Conservation (phyloP, 2,329 filamentous ascomycete genomes). For the Leptodontidium sp. region DNA sequence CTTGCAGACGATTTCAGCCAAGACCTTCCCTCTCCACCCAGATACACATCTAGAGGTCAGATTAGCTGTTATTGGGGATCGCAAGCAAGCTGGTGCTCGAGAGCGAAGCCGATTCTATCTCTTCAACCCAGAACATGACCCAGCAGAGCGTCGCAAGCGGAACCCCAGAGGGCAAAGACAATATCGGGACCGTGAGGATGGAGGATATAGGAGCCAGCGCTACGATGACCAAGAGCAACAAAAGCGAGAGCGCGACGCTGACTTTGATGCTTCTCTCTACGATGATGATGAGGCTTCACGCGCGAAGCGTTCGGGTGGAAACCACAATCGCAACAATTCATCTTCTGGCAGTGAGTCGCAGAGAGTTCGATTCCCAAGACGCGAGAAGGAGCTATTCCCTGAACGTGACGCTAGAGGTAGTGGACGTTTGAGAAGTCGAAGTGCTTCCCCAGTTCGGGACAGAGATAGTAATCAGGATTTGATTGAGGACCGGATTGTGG, state of each 20-base stretch:
- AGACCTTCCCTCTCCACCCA: constrained; percentile 71
- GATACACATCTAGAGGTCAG: constrained; percentile 76
- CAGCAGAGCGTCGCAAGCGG: constrained; percentile 72
- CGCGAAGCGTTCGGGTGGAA: constrained; percentile 45
- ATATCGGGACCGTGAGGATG: constrained; percentile 67
- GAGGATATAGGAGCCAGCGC: constrained; percentile 52
- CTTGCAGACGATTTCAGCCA: constrained; percentile 74
- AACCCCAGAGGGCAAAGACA: constrained; percentile 55
- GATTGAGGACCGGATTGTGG: constrained; percentile 36
- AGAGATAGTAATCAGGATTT: constrained; percentile 53
- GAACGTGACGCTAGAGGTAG: constrained; percentile 44
- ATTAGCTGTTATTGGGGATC: constrained; percentile 77
- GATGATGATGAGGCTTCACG: constrained; percentile 67
- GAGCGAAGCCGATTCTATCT: constrained; percentile 90
- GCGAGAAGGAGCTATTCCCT: constrained; percentile 70
- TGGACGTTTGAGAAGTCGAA: constrained; percentile 46
- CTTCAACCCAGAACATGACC: constrained; percentile 88
- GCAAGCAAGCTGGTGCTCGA: constrained; percentile 80
- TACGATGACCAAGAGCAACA: constrained; percentile 54
- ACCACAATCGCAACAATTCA: constrained; percentile 46
- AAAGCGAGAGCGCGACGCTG: constrained; percentile 57
- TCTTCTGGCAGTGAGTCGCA: constrained; percentile 46
- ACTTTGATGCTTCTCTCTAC: constrained; percentile 82
- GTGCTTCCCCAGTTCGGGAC: constrained; percentile 46
- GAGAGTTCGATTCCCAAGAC: constrained; percentile 31